Base-by-base conservation (phyloP, 306 rosid genomes). In the Lathyrus tuberosus region DNA sequence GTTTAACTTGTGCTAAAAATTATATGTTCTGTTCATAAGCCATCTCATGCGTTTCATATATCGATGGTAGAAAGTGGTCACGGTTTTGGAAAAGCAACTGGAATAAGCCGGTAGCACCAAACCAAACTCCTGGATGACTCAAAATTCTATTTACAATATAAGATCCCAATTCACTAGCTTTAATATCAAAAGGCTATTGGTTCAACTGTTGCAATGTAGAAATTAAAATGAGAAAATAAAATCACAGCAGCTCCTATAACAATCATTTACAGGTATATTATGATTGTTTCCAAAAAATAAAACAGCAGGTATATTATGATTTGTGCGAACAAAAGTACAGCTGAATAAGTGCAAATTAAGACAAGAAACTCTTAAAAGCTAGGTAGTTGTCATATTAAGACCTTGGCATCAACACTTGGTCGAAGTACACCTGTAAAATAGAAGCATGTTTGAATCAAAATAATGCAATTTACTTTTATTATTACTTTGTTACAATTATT, bases 371-470 rank as follows among this genome's bases (percentile, higher is more conserved):
- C 24, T 56, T 31, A 14, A 26, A 63, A 54, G 58, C 37, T 51
- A 47, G 54, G 65, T n/a, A 38, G 49, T 53, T 31, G 17, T 53
- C 71, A 16, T 62, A 35, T 26, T 31, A 43, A 15, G 62, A 84
- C 59, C 42, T 68, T 64, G 57, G 8, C 70, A 66, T 84, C 82
- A 90, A 42, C 75, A 66, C 81, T 79, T 80, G 48, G 84, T 74
- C 42, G 95, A 71, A 22, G 56, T 58, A 41, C 76, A 44, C 95
- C 97, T 91, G 89, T 76, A 57, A 57, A 53, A 22, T 22, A 30
- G 26, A 22, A 22, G 60, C n/a, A 53, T 22, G 15, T 22, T 22
- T 1, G 8, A 53, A 22, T 53, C 33, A 53, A 53, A 53, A 53
- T 22, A 53, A 53, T 52, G 31, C 59, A 1, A 22, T 20, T 52